Evolutionary conservation across 148 eudicot species (phyloP).

Genomic region (Rhododendron griersonianum): DNA sequence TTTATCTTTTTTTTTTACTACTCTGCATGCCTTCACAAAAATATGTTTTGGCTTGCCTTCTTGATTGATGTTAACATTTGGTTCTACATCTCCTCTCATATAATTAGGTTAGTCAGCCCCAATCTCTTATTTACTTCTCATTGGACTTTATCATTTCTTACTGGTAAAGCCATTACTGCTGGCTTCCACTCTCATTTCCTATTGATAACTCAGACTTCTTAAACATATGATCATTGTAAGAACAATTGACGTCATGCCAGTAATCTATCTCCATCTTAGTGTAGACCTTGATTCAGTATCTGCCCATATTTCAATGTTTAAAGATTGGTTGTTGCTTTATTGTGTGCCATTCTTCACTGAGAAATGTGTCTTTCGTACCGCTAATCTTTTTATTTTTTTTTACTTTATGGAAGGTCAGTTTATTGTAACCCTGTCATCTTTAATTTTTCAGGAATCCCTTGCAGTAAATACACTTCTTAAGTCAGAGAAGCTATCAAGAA

Average conservation of each 20-base stretch:
- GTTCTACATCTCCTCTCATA: background rate
- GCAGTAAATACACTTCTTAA: conserved; percentile 17
- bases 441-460: conserved; percentile 12
- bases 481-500: conserved; percentile 32
- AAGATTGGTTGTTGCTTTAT: background rate
- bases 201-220: background rate
- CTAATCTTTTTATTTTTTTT: background rate
- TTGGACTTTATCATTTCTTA: background rate
- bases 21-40: background rate
- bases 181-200: background rate
- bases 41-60: background rate
- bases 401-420: background rate
- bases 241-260: background rate
- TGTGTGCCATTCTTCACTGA: background rate
- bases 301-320: background rate
- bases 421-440: background rate
- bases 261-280: background rate
- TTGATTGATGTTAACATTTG: background rate
- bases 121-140: background rate
- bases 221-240: background rate
- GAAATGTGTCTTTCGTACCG: background rate
- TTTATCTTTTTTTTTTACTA: background rate
- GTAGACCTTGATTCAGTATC: background rate
- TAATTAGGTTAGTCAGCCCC: background rate
- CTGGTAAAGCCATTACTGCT: background rate